These are phyloP conservation scores for Kurtzmaniella quercitrusa DNA, from an alignment of 1,139 yeast species.

Conservation along the genomic window DNA sequence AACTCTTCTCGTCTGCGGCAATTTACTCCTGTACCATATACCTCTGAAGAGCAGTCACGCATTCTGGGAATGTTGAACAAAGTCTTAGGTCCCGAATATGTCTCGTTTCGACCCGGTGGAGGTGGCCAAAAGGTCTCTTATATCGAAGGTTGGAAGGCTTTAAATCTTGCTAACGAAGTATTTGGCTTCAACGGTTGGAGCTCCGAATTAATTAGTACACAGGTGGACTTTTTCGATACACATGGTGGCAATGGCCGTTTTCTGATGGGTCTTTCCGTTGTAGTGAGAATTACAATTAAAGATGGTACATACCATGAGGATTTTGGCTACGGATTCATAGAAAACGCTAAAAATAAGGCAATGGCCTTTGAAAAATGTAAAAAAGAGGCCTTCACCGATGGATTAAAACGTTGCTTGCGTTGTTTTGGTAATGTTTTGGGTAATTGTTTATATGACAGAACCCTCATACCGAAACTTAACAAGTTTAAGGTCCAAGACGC, in stretches of 20 bases:
- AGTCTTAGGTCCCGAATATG: slow-evolving; percentile 85
- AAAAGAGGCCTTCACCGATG: slow-evolving; percentile 82
- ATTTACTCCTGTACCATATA: slow-evolving; percentile 29
- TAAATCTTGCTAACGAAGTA: slow-evolving; percentile 72
- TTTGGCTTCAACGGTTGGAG: slow-evolving; percentile 84
- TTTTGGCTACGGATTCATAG: slow-evolving; percentile 76
- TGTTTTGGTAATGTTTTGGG: slow-evolving; percentile 81
- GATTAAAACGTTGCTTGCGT: slow-evolving; percentile 68
- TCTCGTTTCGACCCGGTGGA: slow-evolving; percentile 77
- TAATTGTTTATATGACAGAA: slow-evolving; percentile 72
- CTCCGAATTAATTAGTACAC: slow-evolving; percentile 60
- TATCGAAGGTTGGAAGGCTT: slow-evolving; percentile 79
- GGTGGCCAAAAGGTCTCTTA: slow-evolving; percentile 67
- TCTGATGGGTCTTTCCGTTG: slow-evolving; percentile 65
- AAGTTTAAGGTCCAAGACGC: slow-evolving; percentile 51
- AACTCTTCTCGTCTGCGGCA: slow-evolving; percentile 11
- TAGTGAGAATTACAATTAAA: slow-evolving; percentile 65
- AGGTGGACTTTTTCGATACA: slow-evolving; percentile 70
- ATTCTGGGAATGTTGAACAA: slow-evolving; percentile 49
- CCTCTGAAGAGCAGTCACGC: slow-evolving; percentile 33
- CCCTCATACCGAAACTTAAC: slow-evolving; percentile 53
- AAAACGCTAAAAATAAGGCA: slow-evolving; percentile 65
- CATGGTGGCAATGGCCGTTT: slow-evolving; percentile 49
- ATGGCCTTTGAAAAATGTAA: slow-evolving; percentile 79
- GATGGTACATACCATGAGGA: slow-evolving; percentile 81